Evolutionary conservation across 2,329 filamentous ascomycete species (phyloP).

Genomic region (Stemphylium beticola): DNA sequence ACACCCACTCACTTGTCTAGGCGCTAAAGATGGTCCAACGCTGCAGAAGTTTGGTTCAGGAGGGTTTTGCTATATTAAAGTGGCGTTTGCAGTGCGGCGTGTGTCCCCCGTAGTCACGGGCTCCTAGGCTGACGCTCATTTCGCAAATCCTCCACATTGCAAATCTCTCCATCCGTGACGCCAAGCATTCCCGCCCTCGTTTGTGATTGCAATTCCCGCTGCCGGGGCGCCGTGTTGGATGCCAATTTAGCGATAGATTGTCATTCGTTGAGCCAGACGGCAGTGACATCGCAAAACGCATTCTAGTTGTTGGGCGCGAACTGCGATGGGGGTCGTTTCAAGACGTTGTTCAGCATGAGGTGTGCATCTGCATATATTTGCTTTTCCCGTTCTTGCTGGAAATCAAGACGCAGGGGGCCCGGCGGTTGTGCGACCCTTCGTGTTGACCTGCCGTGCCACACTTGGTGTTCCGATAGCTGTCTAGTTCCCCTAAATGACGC

Average conservation of each 20-base stretch:
- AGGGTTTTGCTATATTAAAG: conserved; percentile 6
- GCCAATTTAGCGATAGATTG: not conserved
- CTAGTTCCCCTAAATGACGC: not conserved
- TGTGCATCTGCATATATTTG: not conserved
- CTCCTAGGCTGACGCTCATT: conserved; percentile 16
- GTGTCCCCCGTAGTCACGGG: conserved; percentile 2
- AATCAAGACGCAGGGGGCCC: not conserved
- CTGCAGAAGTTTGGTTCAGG: conserved; percentile 11
- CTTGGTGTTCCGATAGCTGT: not conserved
- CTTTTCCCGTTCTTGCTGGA: not conserved
- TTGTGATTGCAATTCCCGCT: conserved; percentile 10
- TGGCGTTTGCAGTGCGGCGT: not conserved
- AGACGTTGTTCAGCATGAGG: not conserved
- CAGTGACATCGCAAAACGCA: conserved; percentile 4
- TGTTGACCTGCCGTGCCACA: conserved; percentile 13
- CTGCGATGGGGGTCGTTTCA: not conserved
- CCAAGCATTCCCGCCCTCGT: conserved; percentile 20
- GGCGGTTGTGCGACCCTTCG: conserved; percentile 11
- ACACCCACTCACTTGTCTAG: not conserved
- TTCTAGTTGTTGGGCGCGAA: not conserved
- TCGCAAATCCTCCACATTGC: conserved; percentile 14
- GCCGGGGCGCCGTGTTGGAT: conserved; percentile 2
- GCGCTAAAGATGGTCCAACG: conserved; percentile 11
- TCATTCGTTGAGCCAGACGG: not conserved
- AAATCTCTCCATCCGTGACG: conserved; percentile 10